Percentiles rank a stretch among this genome's conserved stretches.
These are phyloP conservation scores for Ganoderma lingzhi DNA, from an alignment of 1,284 basidiomycete genomes.

Conservation along the genomic window DNA sequence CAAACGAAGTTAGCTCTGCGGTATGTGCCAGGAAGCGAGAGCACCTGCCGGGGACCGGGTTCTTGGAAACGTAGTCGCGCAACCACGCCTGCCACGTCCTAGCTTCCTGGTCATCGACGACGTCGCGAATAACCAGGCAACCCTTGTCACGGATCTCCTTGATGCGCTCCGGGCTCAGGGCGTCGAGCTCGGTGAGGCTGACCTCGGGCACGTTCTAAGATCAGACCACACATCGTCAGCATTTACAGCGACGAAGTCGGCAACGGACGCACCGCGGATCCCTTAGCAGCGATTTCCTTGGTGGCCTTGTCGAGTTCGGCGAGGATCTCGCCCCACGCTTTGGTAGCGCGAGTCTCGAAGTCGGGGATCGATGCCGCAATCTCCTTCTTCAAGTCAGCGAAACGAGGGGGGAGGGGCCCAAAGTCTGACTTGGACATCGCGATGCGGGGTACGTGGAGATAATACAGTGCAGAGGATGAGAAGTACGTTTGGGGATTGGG, in stretches of 20 bases:
- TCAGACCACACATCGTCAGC: background rate
- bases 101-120: conserved; percentile 65
- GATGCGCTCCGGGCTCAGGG: conserved; percentile 54
- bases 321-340: conserved; percentile 67
- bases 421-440: conserved; percentile 27
- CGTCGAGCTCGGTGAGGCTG: conserved; percentile 60
- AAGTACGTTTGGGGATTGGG: too few species aligned
- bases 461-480: too few species aligned
- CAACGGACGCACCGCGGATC: conserved; percentile 54
- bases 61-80: conserved; percentile 65
- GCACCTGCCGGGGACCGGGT: conserved; percentile 59
- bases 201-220: conserved; percentile 63
- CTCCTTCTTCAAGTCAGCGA: conserved; percentile 62
- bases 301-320: conserved; percentile 53
- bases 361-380: conserved; percentile 60
- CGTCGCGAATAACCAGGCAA: conserved; percentile 66
- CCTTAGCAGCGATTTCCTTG: conserved; percentile 52
- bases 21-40: background rate
- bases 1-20: background rate
- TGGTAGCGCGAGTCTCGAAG: conserved; percentile 57
- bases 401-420: conserved; percentile 50
- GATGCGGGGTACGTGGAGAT: background rate
- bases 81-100: conserved; percentile 64
- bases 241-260: background rate
- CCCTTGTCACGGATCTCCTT: conserved; percentile 63